Evolutionary conservation across 441 rosid species (phyloP).

Genomic region (Pelargonium myrrhifolium): DNA sequence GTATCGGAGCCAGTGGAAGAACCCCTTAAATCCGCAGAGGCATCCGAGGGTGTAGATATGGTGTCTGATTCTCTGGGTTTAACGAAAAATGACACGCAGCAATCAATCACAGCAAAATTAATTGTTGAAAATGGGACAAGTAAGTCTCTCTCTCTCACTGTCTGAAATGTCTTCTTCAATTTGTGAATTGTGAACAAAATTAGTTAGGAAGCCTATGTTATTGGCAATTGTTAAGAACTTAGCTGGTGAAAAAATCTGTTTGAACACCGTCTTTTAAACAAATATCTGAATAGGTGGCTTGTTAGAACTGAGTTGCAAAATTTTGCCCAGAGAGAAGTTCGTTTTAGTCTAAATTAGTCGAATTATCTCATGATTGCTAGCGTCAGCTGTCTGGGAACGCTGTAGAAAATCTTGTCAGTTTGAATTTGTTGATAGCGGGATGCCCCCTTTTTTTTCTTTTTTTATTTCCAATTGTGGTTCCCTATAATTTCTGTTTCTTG

Average conservation of each 20-base stretch:
- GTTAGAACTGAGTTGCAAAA: background rate
- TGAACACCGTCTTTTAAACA: background rate
- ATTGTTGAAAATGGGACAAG: slow-evolving; percentile 40
- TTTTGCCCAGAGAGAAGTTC: background rate
- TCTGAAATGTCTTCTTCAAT: background rate
- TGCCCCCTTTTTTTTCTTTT: background rate
- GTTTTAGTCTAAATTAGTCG: background rate
- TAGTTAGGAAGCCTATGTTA: background rate
- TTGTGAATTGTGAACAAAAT: background rate
- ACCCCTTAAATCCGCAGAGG: background rate
- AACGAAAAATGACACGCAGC: slow-evolving; percentile 32
- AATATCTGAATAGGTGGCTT: background rate
- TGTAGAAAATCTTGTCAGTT: background rate
- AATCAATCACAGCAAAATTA: slow-evolving; percentile 20
- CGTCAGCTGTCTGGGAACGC: background rate
- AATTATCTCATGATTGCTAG: background rate
- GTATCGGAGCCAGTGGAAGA: background rate
- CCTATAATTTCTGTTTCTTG: slow-evolving; percentile 17
- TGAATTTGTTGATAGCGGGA: background rate
- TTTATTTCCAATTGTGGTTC: background rate
- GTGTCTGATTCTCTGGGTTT: slow-evolving; percentile 25
- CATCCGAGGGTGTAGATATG: background rate
- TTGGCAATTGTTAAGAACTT: background rate
- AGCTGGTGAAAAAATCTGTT: background rate
- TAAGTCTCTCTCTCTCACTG: slow-evolving; percentile 32